phyloP scores from a whole-genome alignment of 306 rosid genomes.

The Lathyrus aphaca region DNA sequence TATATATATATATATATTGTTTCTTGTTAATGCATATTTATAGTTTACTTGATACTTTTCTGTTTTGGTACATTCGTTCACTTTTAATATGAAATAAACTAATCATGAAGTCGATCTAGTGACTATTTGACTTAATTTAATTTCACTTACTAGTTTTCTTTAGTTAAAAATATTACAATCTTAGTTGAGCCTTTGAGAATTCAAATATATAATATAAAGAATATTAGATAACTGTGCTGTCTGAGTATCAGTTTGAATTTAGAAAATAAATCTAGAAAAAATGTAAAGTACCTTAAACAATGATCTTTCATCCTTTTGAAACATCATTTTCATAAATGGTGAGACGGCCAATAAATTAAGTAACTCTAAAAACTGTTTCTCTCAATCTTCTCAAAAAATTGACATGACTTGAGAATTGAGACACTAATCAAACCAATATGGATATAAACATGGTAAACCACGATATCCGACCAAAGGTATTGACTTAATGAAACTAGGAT shows the following conservation, averaged over 20 bases:
- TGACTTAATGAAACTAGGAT: conserved; percentile 3
- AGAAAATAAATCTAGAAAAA: background rate
- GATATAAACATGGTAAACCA: conserved; percentile 1
- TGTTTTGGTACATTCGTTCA: too few species aligned
- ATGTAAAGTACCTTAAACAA: background rate
- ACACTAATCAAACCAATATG: background rate
- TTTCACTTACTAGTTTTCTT: too few species aligned
- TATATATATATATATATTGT: too few species aligned
- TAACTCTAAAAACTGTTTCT: background rate
- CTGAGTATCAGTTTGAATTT: background rate
- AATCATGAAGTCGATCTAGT: too few species aligned
- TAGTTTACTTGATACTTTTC: too few species aligned
- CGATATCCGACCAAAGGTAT: conserved; percentile 31
- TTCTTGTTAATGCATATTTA: too few species aligned
- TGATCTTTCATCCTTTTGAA: background rate
- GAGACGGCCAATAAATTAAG: background rate
- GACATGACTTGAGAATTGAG: background rate
- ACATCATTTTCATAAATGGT: background rate
- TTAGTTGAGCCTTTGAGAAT: background rate
- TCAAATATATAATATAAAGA: background rate
- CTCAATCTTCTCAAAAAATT: background rate
- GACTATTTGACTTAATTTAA: background rate
- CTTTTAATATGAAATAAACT: too few species aligned
- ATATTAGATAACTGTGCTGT: background rate
- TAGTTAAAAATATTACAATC: too few species aligned